These are phyloP conservation scores for Pisolithus albus DNA, from an alignment of 768 basidiomycete genomes.

Conservation along the genomic window DNA sequence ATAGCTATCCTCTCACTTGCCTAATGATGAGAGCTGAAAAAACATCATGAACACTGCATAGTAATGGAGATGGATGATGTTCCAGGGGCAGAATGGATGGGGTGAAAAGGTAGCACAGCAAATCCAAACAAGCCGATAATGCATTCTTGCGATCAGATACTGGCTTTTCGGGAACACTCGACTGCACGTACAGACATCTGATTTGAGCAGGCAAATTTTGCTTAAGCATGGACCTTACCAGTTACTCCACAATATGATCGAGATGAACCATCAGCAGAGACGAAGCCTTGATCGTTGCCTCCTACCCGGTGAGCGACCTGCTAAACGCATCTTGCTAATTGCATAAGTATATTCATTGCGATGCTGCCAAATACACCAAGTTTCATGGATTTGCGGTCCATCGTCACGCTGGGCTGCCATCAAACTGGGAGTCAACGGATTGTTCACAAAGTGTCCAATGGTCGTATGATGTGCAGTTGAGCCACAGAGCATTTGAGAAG, in stretches of 20 bases:
- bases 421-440: conserved; percentile 11
- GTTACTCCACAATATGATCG: conserved; percentile 21
- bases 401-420: neutral
- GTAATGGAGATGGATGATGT: conserved; percentile 3
- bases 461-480: conserved; percentile 13
- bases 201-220: conserved; percentile 1
- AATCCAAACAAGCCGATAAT: conserved; percentile 12
- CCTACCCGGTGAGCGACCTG: conserved; percentile 15
- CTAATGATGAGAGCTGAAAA: neutral
- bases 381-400: neutral
- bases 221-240: conserved; percentile 11
- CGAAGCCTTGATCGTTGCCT: conserved; percentile 13
- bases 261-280: conserved; percentile 19
- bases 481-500: conserved; percentile 28
- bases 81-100: conserved; percentile 8
- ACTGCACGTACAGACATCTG: conserved; percentile 11
- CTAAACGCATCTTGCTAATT: conserved; percentile 6
- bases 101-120: conserved; percentile 17
- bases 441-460: conserved; percentile 12
- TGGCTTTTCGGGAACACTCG: conserved; percentile 10
- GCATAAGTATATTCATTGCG: neutral
- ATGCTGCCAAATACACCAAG: conserved; percentile 4
- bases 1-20: conserved; percentile 12
- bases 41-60: neutral
- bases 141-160: conserved; percentile 3